Conservation (phyloP, 768 basidiomycete species). For the Clavulina sp. region DNA sequence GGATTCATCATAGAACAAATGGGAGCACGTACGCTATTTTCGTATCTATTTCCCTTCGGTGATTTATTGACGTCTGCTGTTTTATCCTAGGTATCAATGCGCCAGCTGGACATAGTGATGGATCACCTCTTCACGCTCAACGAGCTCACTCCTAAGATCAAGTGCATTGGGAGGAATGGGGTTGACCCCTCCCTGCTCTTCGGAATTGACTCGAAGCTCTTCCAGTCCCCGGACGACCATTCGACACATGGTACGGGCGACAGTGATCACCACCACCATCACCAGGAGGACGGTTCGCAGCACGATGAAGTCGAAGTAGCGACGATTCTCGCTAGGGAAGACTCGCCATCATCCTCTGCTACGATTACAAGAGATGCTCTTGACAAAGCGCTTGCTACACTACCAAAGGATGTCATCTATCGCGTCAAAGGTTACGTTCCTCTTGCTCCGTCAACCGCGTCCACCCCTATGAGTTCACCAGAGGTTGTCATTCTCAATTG, state of each 20-base stretch:
- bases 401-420: conserved; percentile 59
- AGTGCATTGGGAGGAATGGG: conserved; percentile 41
- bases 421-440: conserved; percentile 76
- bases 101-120: conserved; percentile 60
- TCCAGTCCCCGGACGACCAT: conserved; percentile 16
- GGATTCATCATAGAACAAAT: conserved; percentile 55
- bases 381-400: conserved; percentile 26
- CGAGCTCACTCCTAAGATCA: conserved; percentile 74
- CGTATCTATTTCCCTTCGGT: background rate
- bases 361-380: conserved; percentile 26
- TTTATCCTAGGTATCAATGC: conserved; percentile 33
- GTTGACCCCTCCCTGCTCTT: conserved; percentile 70
- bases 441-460: conserved; percentile 21
- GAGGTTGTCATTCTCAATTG: conserved; percentile 55
- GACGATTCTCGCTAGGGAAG: conserved; percentile 28
- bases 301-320: conserved; percentile 78
- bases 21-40: conserved; percentile 42
- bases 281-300: conserved; percentile 20
- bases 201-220: conserved; percentile 76
- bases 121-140: conserved; percentile 84
- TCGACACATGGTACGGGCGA: background rate
- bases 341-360: background rate
- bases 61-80: background rate
- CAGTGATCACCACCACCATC: background rate
- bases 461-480: background rate